Evolutionary conservation across 1,139 yeast species (phyloP).

Genomic region (Hanseniaspora gamundiae): DNA sequence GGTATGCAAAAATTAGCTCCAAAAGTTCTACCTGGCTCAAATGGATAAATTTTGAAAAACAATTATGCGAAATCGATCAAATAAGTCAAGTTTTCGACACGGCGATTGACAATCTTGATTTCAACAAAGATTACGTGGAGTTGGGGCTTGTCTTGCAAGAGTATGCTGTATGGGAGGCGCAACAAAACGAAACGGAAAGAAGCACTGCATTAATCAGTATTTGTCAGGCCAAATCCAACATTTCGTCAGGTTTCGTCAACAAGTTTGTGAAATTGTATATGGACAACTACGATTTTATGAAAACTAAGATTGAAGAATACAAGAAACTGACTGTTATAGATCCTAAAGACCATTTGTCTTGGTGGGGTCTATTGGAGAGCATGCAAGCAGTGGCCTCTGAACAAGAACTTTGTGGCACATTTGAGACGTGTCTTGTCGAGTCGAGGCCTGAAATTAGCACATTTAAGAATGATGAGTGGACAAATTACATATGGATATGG

Average conservation of each 20-base stretch:
- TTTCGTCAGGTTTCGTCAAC: constrained; percentile 21
- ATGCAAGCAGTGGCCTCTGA: constrained; percentile 29
- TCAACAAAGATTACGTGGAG: constrained; percentile 25
- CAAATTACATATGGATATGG: constrained; percentile 60
- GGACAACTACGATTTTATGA: constrained; percentile 34
- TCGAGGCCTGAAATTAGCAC: constrained; percentile 24
- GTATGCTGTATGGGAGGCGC: constrained; percentile 70
- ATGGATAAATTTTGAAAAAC: constrained; percentile 50
- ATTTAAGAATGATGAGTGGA: constrained; percentile 37
- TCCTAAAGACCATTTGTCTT: constrained; percentile 55
- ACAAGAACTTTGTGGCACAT: constrained; percentile 8
- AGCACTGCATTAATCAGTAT: constrained; percentile 49
- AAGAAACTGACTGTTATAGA: constrained; percentile 35
- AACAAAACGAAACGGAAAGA: constrained; percentile 51
- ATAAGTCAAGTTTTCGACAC: constrained; percentile 55
- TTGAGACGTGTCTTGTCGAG: neutral
- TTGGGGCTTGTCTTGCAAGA: constrained; percentile 26
- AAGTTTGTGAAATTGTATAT: neutral
- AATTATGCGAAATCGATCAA: constrained; percentile 35
- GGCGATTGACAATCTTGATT: constrained; percentile 42
- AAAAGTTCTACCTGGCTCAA: constrained; percentile 48
- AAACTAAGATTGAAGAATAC: constrained; percentile 45
- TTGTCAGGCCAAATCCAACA: constrained; percentile 30
- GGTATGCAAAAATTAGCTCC: constrained; percentile 46
- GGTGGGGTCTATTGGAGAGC: constrained; percentile 65